Evolutionary conservation across 2,329 filamentous ascomycete species (phyloP).

Genomic region (Sphaerostilbella broomeana): DNA sequence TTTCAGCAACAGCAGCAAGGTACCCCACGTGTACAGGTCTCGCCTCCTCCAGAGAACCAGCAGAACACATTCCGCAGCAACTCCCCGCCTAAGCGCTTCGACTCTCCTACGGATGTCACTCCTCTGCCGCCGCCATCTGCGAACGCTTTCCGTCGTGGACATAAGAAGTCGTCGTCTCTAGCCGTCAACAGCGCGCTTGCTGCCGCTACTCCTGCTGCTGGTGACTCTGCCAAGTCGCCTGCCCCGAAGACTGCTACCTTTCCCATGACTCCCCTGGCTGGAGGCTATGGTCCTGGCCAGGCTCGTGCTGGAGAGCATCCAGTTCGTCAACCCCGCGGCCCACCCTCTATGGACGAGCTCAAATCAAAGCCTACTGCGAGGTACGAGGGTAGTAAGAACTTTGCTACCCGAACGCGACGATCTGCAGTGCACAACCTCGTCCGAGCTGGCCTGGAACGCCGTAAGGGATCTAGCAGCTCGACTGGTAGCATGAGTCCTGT

Average conservation of each 20-base stretch:
- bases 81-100: conserved; percentile 58
- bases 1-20: conserved; percentile 34
- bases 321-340: conserved; percentile 83
- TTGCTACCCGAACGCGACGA: conserved; percentile 83
- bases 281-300: conserved; percentile 88
- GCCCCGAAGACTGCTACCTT: conserved; percentile 75
- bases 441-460: conserved; percentile 79
- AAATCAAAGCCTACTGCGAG: conserved; percentile 83
- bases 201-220: conserved; percentile 38
- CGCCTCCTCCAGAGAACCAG: conserved; percentile 63
- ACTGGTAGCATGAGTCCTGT: conserved; percentile 80
- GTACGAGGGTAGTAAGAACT: conserved; percentile 96
- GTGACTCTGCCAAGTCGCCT: conserved; percentile 46
- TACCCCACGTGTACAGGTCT: conserved; percentile 72
- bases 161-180: conserved; percentile 83
- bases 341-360: conserved; percentile 86
- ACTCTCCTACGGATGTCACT: conserved; percentile 59
- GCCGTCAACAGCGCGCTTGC: conserved; percentile 49
- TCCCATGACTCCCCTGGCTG: conserved; percentile 72
- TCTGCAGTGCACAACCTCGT: conserved; percentile 89
- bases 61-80: conserved; percentile 52
- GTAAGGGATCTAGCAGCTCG: conserved; percentile 65
- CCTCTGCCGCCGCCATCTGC: conserved; percentile 82
- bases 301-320: conserved; percentile 92
- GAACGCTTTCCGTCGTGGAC: conserved; percentile 86